Percentiles rank a stretch among this genome's conserved stretches.
These are phyloP conservation scores for Phytomonas francai DNA, from an alignment of 208 protist species.

Conservation along the genomic window DNA sequence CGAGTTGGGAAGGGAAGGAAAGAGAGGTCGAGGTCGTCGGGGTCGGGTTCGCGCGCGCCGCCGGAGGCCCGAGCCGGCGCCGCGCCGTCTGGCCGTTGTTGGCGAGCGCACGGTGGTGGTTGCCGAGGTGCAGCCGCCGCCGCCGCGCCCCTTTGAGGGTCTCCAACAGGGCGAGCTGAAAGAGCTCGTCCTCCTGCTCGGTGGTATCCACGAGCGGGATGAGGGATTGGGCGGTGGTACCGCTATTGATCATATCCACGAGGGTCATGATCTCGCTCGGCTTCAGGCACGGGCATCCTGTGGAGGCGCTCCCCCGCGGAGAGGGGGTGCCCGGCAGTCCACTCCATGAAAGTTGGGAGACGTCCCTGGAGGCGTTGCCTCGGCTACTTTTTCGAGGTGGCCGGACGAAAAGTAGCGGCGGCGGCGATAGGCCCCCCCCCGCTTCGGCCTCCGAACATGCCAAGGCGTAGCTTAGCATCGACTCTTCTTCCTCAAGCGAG, in stretches of 20 bases:
- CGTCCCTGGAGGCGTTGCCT: neutral
- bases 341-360: neutral
- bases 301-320: neutral
- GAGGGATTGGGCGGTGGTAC: conserved; percentile 34
- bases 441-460: conserved; percentile 10
- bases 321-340: neutral
- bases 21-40: neutral
- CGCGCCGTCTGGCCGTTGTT: conserved; percentile 60
- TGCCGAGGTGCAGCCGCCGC: conserved; percentile 50
- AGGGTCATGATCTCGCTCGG: conserved; percentile 55
- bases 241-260: conserved; percentile 54
- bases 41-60: too few relatives aligned
- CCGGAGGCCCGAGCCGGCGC: conserved; percentile 19
- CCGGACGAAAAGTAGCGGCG: neutral
- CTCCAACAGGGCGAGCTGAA: conserved; percentile 36
- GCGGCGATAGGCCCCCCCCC: conserved; percentile 1
- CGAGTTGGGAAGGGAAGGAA: neutral
- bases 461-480: conserved; percentile 13
- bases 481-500: conserved; percentile 6
- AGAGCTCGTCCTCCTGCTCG: conserved; percentile 31
- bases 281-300: neutral
- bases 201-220: conserved; percentile 31
- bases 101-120: conserved; percentile 45
- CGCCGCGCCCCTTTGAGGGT: conserved; percentile 61
- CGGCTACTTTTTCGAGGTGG: neutral